Percentiles rank a stretch among this genome's conserved stretches.
Conservation (phyloP, 441 rosid genomes). For the Eruca vesicaria region DNA sequence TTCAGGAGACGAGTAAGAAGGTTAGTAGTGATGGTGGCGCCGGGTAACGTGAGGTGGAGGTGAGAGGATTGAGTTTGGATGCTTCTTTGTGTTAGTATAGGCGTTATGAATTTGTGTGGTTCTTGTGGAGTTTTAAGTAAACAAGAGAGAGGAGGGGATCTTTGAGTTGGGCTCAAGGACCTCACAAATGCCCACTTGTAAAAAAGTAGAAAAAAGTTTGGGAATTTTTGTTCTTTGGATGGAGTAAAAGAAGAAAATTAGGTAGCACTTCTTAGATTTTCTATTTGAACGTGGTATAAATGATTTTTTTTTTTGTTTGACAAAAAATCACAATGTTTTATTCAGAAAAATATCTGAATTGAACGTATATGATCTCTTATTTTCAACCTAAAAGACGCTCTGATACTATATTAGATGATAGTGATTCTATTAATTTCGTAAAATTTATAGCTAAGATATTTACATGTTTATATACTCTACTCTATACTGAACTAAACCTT, state of each 20-base stretch:
- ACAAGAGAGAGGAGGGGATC: background rate
- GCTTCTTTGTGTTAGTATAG: constrained; percentile 20
- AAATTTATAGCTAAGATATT: no score
- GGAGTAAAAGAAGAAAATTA: constrained; percentile 8
- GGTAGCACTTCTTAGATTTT: background rate
- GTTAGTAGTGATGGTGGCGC: constrained; percentile 33
- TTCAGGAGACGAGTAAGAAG: constrained; percentile 21
- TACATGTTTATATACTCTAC: no score
- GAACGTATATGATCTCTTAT: no score
- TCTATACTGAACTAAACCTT: no score
- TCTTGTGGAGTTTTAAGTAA: constrained; percentile 16
- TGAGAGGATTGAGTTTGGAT: constrained; percentile 37
- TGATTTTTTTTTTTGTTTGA: background rate
- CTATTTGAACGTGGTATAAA: background rate
- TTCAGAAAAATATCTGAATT: no score
- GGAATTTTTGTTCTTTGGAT: constrained; percentile 18
- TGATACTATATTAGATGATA: no score
- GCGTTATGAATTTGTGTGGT: constrained; percentile 32
- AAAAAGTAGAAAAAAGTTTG: background rate
- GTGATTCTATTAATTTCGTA: no score
- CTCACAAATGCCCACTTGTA: constrained; percentile 26
- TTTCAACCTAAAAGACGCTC: no score
- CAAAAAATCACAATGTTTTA: background rate
- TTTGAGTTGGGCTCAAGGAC: constrained; percentile 1
- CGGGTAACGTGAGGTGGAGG: constrained; percentile 33